Evolutionary conservation across 768 basidiomycete species (phyloP).

Genomic region (Hygrophoropsis aurantiaca): DNA sequence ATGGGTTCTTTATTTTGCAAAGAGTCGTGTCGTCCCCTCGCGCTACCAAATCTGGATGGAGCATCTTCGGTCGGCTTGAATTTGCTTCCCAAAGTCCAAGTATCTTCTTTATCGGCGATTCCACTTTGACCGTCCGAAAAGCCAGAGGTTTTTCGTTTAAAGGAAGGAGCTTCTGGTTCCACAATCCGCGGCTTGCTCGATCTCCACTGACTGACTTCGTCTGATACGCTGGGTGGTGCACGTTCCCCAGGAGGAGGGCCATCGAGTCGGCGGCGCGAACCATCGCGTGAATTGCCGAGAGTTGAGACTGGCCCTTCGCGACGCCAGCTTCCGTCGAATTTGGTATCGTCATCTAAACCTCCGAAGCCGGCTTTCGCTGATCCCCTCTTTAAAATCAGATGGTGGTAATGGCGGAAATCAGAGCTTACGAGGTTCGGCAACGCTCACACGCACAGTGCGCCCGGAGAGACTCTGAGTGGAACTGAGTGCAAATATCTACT

Average conservation of each 20-base stretch:
- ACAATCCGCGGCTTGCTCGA: conserved; percentile 46
- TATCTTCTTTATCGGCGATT: conserved; percentile 76
- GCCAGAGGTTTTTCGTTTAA: conserved; percentile 59
- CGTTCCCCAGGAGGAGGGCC: conserved; percentile 44
- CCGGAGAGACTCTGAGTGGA: conserved; percentile 63
- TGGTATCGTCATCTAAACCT: conserved; percentile 69
- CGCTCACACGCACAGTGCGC: conserved; percentile 83
- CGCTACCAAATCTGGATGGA: conserved; percentile 46
- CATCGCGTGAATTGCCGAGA: conserved; percentile 56
- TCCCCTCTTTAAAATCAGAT: too few species aligned
- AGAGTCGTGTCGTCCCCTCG: conserved; percentile 54
- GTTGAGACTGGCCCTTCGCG: conserved; percentile 85
- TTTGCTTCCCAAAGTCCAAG: conserved; percentile 73
- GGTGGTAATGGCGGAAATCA: too few species aligned
- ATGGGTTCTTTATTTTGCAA: conserved; percentile 48
- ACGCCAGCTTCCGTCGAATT: conserved; percentile 84
- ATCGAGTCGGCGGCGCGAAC: conserved; percentile 69
- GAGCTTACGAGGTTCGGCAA: conserved; percentile 91
- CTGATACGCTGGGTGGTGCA: conserved; percentile 53
- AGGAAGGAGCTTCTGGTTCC: conserved; percentile 48
- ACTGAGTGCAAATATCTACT: neutral
- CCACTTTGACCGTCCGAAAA: conserved; percentile 48
- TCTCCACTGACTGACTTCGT: conserved; percentile 71
- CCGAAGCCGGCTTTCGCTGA: conserved; percentile 76
- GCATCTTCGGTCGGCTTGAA: conserved; percentile 57